Evolutionary conservation across 2,329 filamentous ascomycete genomes (phyloP).

Genomic region (Fusarium haematococcum): DNA sequence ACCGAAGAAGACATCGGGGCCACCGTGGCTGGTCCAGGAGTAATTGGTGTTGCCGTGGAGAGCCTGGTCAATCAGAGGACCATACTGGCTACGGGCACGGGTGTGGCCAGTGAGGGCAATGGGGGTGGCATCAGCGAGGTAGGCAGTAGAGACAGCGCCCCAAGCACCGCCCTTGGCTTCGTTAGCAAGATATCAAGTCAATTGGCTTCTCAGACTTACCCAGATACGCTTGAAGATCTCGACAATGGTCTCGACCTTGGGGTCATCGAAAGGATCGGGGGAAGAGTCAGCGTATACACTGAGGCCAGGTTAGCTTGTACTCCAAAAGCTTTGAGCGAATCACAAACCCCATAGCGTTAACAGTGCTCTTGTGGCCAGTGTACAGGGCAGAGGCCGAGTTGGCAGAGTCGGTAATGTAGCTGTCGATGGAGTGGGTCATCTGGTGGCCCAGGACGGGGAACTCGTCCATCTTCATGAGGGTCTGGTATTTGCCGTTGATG

Average conservation of each 20-base stretch:
- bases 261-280: conserved; percentile 79
- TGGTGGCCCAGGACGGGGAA: conserved; percentile 90
- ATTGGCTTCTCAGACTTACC: conserved; percentile 54
- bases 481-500: conserved; percentile 87
- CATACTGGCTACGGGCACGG: conserved; percentile 75
- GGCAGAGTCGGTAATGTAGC: conserved; percentile 87
- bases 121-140: conserved; percentile 84
- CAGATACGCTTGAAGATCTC: conserved; percentile 80
- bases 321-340: not conserved
- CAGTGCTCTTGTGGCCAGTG: conserved; percentile 84
- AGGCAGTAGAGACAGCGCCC: conserved; percentile 82
- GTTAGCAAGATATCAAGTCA: conserved; percentile 18
- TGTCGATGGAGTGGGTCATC: conserved; percentile 89
- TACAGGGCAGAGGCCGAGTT: conserved; percentile 87
- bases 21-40: conserved; percentile 80
- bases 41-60: conserved; percentile 83
- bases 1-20: conserved; percentile 85
- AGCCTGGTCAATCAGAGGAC: conserved; percentile 79
- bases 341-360: conserved; percentile 78
- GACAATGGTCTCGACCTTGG: conserved; percentile 86
- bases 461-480: conserved; percentile 80
- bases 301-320: conserved; percentile 7
- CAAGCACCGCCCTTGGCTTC: conserved; percentile 61
- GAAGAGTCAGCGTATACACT: conserved; percentile 83
- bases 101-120: conserved; percentile 81